Evolutionary conservation across 1,284 basidiomycete species (phyloP).

Genomic region (Microbotryum intermedium): DNA sequence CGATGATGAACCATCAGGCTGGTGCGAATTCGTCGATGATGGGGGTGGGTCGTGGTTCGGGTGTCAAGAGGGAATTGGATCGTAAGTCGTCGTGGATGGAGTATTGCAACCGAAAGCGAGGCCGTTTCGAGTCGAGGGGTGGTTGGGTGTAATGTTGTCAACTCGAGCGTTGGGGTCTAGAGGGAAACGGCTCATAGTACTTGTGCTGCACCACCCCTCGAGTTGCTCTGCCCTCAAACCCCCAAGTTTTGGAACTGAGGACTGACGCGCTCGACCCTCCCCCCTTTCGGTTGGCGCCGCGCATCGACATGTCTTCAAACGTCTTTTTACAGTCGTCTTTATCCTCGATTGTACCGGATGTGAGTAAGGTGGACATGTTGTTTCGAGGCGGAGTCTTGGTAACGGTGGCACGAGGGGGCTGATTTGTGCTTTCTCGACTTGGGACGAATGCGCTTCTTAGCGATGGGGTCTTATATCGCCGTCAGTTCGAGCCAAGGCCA

Average conservation of each 20-base stretch:
- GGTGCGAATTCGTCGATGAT: neutral
- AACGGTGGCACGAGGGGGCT: neutral
- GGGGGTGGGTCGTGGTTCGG: too few species aligned
- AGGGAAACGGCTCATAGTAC: slow-evolving; percentile 3
- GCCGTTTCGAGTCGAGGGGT: neutral
- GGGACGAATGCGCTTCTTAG: slow-evolving; percentile 1
- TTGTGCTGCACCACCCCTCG: neutral
- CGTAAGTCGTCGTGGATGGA: too few species aligned
- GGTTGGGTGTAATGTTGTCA: neutral
- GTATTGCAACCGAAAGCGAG: too few species aligned
- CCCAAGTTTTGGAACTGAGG: neutral
- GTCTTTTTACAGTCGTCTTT: slow-evolving; percentile 51
- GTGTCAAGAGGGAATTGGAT: neutral
- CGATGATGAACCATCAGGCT: neutral
- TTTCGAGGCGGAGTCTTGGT: neutral
- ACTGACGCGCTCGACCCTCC: neutral
- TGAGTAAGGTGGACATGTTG: neutral
- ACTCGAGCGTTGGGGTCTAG: neutral
- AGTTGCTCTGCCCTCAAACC: neutral
- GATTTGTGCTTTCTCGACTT: neutral
- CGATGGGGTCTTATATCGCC: slow-evolving; percentile 44
- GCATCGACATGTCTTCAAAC: neutral
- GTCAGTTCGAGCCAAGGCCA: too few species aligned
- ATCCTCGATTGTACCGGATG: slow-evolving; percentile 82
- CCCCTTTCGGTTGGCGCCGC: neutral